These are phyloP conservation scores for Albifimbria verrucaria DNA, from an alignment of 2,329 filamentous ascomycete species.

Conservation along the genomic window DNA sequence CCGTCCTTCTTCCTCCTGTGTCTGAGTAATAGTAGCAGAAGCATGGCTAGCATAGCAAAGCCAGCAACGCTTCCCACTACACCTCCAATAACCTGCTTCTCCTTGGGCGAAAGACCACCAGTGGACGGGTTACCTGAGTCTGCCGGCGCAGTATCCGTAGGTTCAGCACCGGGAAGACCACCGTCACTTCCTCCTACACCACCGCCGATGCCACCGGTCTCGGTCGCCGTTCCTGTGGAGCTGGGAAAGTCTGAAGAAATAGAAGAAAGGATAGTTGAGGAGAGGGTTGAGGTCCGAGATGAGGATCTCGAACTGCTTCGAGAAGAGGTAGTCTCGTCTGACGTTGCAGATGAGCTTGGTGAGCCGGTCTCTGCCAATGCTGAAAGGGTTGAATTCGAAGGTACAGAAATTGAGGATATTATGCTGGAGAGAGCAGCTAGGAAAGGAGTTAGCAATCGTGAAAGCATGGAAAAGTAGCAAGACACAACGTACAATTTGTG, in stretches of 20 bases:
- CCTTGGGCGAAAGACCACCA: constrained; percentile 23
- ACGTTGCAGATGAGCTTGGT: neutral
- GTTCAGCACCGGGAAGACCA: constrained; percentile 11
- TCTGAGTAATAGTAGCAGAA: constrained; percentile 50
- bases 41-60: constrained; percentile 51
- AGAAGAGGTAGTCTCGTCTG: neutral
- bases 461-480: too few relatives aligned
- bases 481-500: constrained; percentile 17
- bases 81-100: constrained; percentile 48
- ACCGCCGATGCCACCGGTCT: neutral
- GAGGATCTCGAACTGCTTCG: too few relatives aligned
- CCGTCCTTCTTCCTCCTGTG: constrained; percentile 51
- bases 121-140: constrained; percentile 15
- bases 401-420: neutral
- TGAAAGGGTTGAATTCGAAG: neutral
- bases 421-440: neutral
- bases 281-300: neutral
- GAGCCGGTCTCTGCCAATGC: neutral
- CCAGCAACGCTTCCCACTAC: constrained; percentile 58
- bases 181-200: neutral
- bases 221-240: neutral
- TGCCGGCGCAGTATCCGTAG: constrained; percentile 17
- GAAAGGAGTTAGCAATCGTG: too few relatives aligned
- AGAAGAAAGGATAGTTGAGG: neutral
- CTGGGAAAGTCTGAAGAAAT: neutral